Evolutionary conservation across 164 flowering plant species (phyloP), one percentile per base, ranked within the genome.

Genomic region (Cinnamomum micranthum): DNA sequence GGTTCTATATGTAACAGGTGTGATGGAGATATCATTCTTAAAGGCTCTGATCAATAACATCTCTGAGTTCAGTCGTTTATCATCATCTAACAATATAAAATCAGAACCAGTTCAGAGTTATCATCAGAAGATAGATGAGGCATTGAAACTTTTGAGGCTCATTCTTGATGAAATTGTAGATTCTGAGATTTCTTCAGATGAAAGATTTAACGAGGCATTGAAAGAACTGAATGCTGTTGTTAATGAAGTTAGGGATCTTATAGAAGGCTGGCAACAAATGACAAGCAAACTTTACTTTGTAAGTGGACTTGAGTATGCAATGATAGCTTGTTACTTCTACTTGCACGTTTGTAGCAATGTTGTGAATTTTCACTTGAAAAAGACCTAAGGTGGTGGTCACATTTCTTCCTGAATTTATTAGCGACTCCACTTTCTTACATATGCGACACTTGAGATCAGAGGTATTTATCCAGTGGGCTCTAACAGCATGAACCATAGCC

Each of bases 271-370:
- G 87, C 90, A 90, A 72, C 85, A 89, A 19, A 71, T 93, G 83
- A 83, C 74, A 82, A 95, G 97, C 78, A 95, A 88, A 91, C 80
- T 91, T 71, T 85, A 88, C 75, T 88, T 89, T 81, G 98, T 95
- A 89, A 71, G 98, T 87, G 4, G 31, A 65, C 68, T 65, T 23
- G 31, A 23, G 14, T 65, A 25, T 15, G 15, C 9, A 22, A 17
- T 5, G 19, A 17, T 67, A 31, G 69, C 19, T 66, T 66, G 11
- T 27, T 28, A 31, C 33, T 28, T 67, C 28, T 64, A 11, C 67
- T 55, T 55, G 19, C 60, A 55, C 60, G 7, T 55, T 5, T 17
- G 60, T 55, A 17, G 7, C 60, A 55, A 20, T 55, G n/a, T 14
- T 4, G 19, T 55, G 60, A 20, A 55, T 55, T 55, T 55, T 55